Base-by-base conservation (phyloP, 495 filamentous ascomycete species). In the Parmelia sp. region DNA sequence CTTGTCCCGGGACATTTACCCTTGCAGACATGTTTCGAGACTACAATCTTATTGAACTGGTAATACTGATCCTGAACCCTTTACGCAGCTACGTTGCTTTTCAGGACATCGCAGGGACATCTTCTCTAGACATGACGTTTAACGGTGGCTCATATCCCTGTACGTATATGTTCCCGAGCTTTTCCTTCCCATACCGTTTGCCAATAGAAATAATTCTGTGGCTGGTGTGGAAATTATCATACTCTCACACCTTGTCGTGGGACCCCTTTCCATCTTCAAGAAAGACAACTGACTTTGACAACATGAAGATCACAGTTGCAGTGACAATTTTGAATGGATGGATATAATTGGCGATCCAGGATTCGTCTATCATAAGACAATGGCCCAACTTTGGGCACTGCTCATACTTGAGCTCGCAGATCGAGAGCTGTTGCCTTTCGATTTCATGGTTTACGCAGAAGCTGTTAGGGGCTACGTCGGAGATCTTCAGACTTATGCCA, bases 291-390 rank as follows among this genome's bases (percentile, higher is more conserved):
- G 49, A 53, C 49, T 31, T 8, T 8, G 49, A 53, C 17, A 31
- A 29, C 14, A 15, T 53, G 49, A 29, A 53, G 49, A 88, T 61
- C 86, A 91, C 74, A 91, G 88, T 65, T 94, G 89, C 74, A 91
- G 94, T 72, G 94, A 97, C 71, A 92, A 85, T 65, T 91, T 87
- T 67, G 87, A 93, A 51, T 96, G 90, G 88, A 90, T 96, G 87
- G 78, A 84, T 17, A 79, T 75, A 19, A 84, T 87, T 64, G 86
- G 86, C 6, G 94, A 97, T 73, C 91, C 91, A 0, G 86, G 82
- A 19, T 96, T 96, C 70, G 74, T 80, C 31, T 92, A 95, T 70
- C 94, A 97, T 77, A 84, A 82, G 58, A 72, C 88, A 2, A 79
- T 97, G 23, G 89, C 85, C 21, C 86, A 96, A 70, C 79, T 97